Evolutionary conservation across 331 rosid genomes (phyloP).

Genomic region (Saraca asoca): DNA sequence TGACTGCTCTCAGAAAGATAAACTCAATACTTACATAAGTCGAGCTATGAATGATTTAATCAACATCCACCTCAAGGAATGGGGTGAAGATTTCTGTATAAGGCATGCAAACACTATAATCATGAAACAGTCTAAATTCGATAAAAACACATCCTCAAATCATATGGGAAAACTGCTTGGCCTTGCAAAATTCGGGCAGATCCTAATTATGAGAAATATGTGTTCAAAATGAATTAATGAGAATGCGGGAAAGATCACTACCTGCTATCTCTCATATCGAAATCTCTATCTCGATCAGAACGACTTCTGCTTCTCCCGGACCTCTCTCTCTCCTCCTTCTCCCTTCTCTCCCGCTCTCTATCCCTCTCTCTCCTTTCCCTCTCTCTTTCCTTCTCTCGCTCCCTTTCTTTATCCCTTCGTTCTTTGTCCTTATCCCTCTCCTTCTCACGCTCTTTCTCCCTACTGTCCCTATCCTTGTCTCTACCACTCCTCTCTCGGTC

Average conservation of each 20-base stretch:
- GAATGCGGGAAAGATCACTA: slow-evolving; percentile 28
- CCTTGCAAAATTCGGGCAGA: neutral
- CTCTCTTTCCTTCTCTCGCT: slow-evolving; percentile 30
- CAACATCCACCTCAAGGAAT: neutral
- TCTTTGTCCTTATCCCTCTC: slow-evolving; percentile 42
- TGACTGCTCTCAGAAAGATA: neutral
- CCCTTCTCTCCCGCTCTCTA: slow-evolving; percentile 27
- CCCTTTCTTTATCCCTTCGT: neutral
- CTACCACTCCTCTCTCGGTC: slow-evolving; percentile 40
- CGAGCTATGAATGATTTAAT: neutral
- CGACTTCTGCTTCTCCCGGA: slow-evolving; percentile 57
- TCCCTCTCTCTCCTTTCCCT: slow-evolving; percentile 34
- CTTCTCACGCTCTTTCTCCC: slow-evolving; percentile 40
- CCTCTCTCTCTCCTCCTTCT: slow-evolving; percentile 42
- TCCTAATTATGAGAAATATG: too few relatives aligned
- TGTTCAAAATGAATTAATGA: too few relatives aligned
- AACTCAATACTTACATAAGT: neutral
- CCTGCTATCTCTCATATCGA: slow-evolving; percentile 77
- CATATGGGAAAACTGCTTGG: neutral
- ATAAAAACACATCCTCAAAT: neutral
- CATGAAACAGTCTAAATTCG: slow-evolving; percentile 1
- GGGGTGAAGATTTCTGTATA: neutral
- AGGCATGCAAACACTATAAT: slow-evolving; percentile 6
- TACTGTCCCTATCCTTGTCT: slow-evolving; percentile 44
- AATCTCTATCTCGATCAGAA: slow-evolving; percentile 54